A percentile compares a stretch with the other conserved stretches of the same genome.
phyloP scores from a whole-genome alignment of 2,329 filamentous ascomycete species.

The Polychaeton citri region DNA sequence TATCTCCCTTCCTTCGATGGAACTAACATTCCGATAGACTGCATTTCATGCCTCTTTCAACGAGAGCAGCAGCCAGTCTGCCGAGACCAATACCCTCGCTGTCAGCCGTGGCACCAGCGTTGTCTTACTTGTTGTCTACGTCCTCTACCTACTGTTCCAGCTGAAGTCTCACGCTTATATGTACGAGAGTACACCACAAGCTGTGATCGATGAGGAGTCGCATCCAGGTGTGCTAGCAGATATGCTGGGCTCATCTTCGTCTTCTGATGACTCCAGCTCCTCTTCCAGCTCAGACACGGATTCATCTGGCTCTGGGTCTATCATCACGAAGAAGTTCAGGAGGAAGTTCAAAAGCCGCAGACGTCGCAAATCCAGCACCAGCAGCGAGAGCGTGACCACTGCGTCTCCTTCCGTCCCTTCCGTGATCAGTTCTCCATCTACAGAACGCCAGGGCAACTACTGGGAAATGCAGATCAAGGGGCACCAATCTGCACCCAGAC shows the following conservation, averaged over 20 bases:
- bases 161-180: constrained; percentile 85
- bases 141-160: constrained; percentile 76
- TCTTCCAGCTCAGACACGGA: constrained; percentile 47
- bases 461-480: constrained; percentile 19
- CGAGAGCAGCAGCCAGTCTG: constrained; percentile 29
- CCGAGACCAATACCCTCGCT: constrained; percentile 60
- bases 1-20: neutral
- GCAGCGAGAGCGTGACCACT: constrained; percentile 53
- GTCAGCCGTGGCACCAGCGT: constrained; percentile 86
- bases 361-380: constrained; percentile 66
- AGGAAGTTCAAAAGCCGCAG: constrained; percentile 58
- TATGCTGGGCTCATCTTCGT: constrained; percentile 60
- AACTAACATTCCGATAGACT: constrained; percentile 37
- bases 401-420: constrained; percentile 28
- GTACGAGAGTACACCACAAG: constrained; percentile 83
- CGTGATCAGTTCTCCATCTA: constrained; percentile 30
- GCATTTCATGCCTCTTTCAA: constrained; percentile 82
- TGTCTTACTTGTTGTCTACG: constrained; percentile 68
- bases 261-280: constrained; percentile 38
- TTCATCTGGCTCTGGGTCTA: constrained; percentile 46
- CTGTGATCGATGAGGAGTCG: constrained; percentile 83
- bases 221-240: constrained; percentile 73
- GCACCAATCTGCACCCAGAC: constrained; percentile 18
- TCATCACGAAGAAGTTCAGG: constrained; percentile 55
- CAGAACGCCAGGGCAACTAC: constrained; percentile 25